phyloP scores from a whole-genome alignment of 2,329 filamentous ascomycete species.

The Tolypocladium guangdongense region DNA sequence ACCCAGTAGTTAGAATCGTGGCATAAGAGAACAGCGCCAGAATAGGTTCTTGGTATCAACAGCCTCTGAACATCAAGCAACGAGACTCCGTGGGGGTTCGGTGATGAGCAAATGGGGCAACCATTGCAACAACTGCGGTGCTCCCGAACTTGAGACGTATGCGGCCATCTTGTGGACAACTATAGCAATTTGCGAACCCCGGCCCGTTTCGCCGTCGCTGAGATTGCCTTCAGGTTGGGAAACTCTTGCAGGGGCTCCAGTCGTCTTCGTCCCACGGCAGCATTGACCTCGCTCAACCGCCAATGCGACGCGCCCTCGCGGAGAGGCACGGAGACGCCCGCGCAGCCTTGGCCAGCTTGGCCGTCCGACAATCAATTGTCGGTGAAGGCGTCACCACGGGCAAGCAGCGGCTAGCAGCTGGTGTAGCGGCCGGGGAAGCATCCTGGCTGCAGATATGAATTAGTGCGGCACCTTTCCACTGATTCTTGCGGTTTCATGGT shows the following conservation, averaged over 20 bases:
- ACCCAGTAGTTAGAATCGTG: neutral
- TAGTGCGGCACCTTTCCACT: neutral
- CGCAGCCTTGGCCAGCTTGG: neutral
- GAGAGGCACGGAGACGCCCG: neutral
- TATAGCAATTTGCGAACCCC: neutral
- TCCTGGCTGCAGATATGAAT: neutral
- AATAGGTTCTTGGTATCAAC: neutral
- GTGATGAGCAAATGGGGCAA: neutral
- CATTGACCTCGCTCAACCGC: neutral
- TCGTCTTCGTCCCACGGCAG: neutral
- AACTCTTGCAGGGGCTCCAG: neutral
- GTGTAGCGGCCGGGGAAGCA: neutral
- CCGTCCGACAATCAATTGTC: neutral
- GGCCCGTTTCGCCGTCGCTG: neutral
- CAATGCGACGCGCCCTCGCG: neutral
- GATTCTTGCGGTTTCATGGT: neutral
- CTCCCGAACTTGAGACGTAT: neutral
- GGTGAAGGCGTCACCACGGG: neutral
- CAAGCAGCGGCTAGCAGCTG: neutral
- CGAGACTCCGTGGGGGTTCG: neutral
- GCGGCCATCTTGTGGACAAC: neutral
- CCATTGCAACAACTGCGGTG: neutral
- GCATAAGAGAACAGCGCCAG: neutral
- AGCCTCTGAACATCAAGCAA: neutral
- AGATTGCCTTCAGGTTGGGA: neutral